Base-by-base conservation (phyloP, 2,329 filamentous ascomycete species). In the Periconia sp. region DNA sequence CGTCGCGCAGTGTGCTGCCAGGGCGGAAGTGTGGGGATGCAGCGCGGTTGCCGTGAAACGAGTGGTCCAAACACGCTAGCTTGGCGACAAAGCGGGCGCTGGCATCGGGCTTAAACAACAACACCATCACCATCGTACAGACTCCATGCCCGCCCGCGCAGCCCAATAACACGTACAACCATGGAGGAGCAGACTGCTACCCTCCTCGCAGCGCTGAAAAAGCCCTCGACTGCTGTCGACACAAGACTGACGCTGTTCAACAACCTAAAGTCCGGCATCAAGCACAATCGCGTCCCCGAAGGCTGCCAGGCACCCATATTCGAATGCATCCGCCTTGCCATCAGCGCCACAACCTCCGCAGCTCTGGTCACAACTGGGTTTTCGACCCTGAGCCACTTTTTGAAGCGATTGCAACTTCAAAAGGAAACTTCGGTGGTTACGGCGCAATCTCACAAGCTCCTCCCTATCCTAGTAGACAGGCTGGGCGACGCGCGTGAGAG, bases 401-500 rank as follows among this genome's bases (percentile, higher is more conserved):
- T 95, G 57, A 95, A 92, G 66, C 86, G 92, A 44, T 78, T 96
- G 46, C 86, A 85, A 48, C 85, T 92, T 45, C 92, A 96, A 72
- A 88, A 95, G 43, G 85, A 89, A 48, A 87, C 87, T 63, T 78
- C 83, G 50, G 76, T 91, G 46, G 73, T 83, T 47, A 86, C 87
- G 53, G 81, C 68, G n/a, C 75, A 95, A 67, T 85, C 85, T 3
- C 79, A 81, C 36, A 80, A 83, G 51, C 85, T 91, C 7, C 80
- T 94, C 49, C 83, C 89, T 4, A 70, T 92, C 32, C 79, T 96
- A 40, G 75, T 91, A 43, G 92, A 96, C 43, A 88, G 90, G 68
- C 80, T 97, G 46, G 91, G 90, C 46, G 92, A 96, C 66, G 83
- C 83, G 53, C 92, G 92, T 68, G 92, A 96, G 65, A 92, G 91